A percentile compares a stretch with the other conserved stretches of the same genome.
These are phyloP conservation scores for Corymbia maculata DNA, from an alignment of 345 rosid species.

Conservation along the genomic window DNA sequence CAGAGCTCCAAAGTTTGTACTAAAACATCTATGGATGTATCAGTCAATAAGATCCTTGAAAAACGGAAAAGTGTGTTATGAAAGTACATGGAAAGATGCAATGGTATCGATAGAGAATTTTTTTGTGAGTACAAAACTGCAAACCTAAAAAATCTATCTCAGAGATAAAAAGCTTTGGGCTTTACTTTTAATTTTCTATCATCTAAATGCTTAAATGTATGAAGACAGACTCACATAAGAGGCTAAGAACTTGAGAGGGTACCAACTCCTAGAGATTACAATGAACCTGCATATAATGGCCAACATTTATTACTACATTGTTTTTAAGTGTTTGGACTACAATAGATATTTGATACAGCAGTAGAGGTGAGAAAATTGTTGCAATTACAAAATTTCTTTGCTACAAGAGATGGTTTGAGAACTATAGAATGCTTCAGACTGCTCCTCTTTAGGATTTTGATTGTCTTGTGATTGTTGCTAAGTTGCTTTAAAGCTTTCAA, in stretches of 20 bases:
- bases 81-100: not conserved
- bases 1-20: not conserved
- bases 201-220: not conserved
- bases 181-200: not conserved
- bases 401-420: not conserved
- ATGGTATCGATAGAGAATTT: not conserved
- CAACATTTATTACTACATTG: not conserved
- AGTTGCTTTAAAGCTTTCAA: not conserved
- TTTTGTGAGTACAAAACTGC: not conserved
- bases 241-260: not conserved
- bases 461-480: not conserved
- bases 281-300: not conserved
- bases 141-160: not conserved
- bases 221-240: not conserved
- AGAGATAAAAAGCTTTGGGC: not conserved
- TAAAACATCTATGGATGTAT: not conserved
- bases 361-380: not conserved
- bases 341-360: not conserved
- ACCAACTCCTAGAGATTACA: not conserved
- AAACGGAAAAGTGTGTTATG: not conserved
- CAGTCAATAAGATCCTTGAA: not conserved
- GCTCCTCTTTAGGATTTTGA: not conserved
- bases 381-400: not conserved
- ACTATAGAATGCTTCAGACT: not conserved
- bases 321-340: not conserved